Percentiles rank a stretch among this genome's conserved stretches.
phyloP scores from a whole-genome alignment of 305 asterid genomes.

The Rubia occidens region DNA sequence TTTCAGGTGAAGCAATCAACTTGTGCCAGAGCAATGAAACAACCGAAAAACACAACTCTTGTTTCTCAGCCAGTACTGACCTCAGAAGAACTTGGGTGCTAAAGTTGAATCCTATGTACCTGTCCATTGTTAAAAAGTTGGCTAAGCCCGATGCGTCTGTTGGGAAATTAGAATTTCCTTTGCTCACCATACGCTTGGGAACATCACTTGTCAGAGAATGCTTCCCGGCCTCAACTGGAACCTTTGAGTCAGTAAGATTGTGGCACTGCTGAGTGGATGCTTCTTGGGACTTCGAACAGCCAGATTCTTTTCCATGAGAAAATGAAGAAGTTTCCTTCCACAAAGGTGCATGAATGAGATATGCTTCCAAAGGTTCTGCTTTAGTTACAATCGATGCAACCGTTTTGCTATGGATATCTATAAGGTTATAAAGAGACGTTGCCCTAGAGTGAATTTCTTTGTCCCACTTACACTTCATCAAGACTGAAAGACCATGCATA shows the following conservation, averaged over 20 bases:
- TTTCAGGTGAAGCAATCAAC: slow-evolving; percentile 86
- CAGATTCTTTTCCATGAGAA: slow-evolving; percentile 51
- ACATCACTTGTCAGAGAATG: slow-evolving; percentile 28
- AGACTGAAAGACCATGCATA: slow-evolving; percentile 73
- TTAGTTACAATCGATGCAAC: slow-evolving; percentile 86
- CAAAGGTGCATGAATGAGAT: slow-evolving; percentile 50
- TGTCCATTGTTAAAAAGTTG: slow-evolving; percentile 82
- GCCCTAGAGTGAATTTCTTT: slow-evolving; percentile 75
- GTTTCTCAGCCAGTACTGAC: slow-evolving; percentile 74
- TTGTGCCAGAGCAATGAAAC: slow-evolving; percentile 98
- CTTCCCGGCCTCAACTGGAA: slow-evolving; percentile 27
- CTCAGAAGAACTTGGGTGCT: slow-evolving; percentile 67
- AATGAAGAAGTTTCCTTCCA: slow-evolving; percentile 38
- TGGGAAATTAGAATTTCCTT: slow-evolving; percentile 56
- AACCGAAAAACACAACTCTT: slow-evolving; percentile 88
- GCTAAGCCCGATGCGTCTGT: slow-evolving; percentile 90
- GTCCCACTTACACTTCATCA: slow-evolving; percentile 92
- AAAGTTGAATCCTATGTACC: slow-evolving; percentile 82
- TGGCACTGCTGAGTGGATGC: slow-evolving; percentile 32
- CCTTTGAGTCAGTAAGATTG: slow-evolving; percentile 35
- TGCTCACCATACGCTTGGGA: slow-evolving; percentile 35
- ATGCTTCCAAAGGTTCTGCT: slow-evolving; percentile 94
- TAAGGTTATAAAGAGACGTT: slow-evolving; percentile 81
- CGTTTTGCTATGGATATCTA: slow-evolving; percentile 83
- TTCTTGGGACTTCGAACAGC: slow-evolving; percentile 42